Percentiles rank a stretch among this genome's conserved stretches.
These are phyloP conservation scores for Monosporascus sp. DNA, from an alignment of 2,329 filamentous ascomycete genomes.

Conservation along the genomic window DNA sequence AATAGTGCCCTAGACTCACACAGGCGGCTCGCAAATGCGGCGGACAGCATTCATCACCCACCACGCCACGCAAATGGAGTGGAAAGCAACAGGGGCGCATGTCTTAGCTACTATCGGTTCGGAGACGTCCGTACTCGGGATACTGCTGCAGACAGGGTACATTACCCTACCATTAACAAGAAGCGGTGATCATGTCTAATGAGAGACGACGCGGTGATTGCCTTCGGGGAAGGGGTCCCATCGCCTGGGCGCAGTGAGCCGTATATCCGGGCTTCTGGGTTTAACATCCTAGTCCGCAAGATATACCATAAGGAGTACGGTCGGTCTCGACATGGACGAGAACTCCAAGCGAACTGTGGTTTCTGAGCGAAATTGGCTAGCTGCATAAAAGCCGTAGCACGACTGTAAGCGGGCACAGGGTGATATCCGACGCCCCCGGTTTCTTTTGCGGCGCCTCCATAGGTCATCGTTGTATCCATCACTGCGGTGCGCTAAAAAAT, in stretches of 20 bases:
- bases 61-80: not conserved
- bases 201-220: too few relatives aligned
- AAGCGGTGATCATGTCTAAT: too few relatives aligned
- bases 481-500: too few relatives aligned
- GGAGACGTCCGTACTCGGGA: too few relatives aligned
- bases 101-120: too few relatives aligned
- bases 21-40: not conserved
- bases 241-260: not conserved
- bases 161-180: too few relatives aligned
- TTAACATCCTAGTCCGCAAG: not conserved
- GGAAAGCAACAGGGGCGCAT: too few relatives aligned
- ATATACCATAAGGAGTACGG: not conserved
- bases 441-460: not conserved
- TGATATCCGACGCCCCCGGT: not conserved
- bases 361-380: not conserved
- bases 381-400: not conserved
- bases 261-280: not conserved
- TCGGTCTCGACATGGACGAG: not conserved
- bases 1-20: not conserved
- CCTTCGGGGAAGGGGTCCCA: not conserved
- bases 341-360: not conserved
- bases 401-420: not conserved
- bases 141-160: too few relatives aligned
- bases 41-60: too few relatives aligned
- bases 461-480: not conserved